Conservation (phyloP, 73 alveolate species). For the Paramecium caudatum region DNA sequence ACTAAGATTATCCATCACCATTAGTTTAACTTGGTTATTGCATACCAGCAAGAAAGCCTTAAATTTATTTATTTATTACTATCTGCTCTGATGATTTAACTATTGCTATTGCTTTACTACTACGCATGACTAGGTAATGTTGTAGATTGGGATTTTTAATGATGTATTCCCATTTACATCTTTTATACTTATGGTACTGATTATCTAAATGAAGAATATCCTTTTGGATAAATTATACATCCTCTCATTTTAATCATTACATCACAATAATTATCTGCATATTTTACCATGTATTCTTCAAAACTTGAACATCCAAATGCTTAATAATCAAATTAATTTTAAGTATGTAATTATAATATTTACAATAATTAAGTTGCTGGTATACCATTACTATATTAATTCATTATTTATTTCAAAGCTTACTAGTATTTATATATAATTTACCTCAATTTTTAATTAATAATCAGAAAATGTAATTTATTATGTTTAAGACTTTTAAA, state of each 20-base stretch:
- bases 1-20: constrained; percentile 53
- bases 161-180: constrained; percentile 29
- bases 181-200: background rate
- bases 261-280: constrained; percentile 70
- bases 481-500: background rate
- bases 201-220: constrained; percentile 26
- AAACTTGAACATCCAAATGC: constrained; percentile 66
- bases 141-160: constrained; percentile 64
- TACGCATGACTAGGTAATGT: constrained; percentile 42
- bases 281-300: constrained; percentile 67
- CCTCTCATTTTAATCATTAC: constrained; percentile 65
- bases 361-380: constrained; percentile 20
- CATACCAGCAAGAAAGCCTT: constrained; percentile 73
- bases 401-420: constrained; percentile 43
- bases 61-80: constrained; percentile 27
- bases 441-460: constrained; percentile 40
- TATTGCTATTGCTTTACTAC: constrained; percentile 12
- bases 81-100: constrained; percentile 49
- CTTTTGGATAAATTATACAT: constrained; percentile 63
- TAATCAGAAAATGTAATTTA: constrained; percentile 11
- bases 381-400: constrained; percentile 10
- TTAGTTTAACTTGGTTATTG: background rate
- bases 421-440: background rate
- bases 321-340: constrained; percentile 32
- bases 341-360: constrained; percentile 17